Evolutionary conservation across 1,139 yeast species (phyloP), one percentile per base, ranked within the genome.

Genomic region (Candida albicans): DNA sequence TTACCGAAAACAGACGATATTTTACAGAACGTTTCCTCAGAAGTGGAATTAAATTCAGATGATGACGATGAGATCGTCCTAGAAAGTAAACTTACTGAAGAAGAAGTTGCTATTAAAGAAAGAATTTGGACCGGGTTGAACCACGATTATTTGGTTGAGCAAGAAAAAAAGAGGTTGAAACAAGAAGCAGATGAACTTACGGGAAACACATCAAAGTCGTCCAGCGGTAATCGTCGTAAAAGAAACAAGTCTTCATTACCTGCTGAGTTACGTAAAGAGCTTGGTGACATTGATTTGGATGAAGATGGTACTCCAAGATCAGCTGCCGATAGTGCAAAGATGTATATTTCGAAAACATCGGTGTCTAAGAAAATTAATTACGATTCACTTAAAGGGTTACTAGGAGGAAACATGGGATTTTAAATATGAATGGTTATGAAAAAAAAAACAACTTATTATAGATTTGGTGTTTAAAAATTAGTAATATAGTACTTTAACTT

Each of bases 331-430:
- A 83, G 84, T 61, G 90, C 89, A 3, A 84, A 77, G 58, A 78
- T 75, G 48, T 81, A 87, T 82, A 61, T 87, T 42, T 79, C 80
- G 50, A 81, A 80, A 61, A 82, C 87, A 53, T 74, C 87, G 3
- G 82, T 85, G 52, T 87, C 96, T 25, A 87, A 83, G 68, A 91
- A 91, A 70, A 86, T 91, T 62, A 91, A 91, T 62, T 91, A 91
- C 61, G 82, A 77, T 40, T 89, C 91, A 3, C 77, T 89, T 45
- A 84, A 82, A 47, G 81, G 76, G 45, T 70, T 89, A 51, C 46
- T 51, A 44, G 45, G 42, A 12, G 43, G 42, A 13, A 30, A 30
- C n/a, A 34, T 39, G 42, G 44, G 44, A 32, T 33, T 33, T 31
- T 39, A 38, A 28, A 38, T 22, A 33, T 31, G 27, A 32, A 14